Percentiles rank a stretch among this genome's conserved stretches.
phyloP scores from a whole-genome alignment of 768 basidiomycete species.

The Phaffia tasmanica region DNA sequence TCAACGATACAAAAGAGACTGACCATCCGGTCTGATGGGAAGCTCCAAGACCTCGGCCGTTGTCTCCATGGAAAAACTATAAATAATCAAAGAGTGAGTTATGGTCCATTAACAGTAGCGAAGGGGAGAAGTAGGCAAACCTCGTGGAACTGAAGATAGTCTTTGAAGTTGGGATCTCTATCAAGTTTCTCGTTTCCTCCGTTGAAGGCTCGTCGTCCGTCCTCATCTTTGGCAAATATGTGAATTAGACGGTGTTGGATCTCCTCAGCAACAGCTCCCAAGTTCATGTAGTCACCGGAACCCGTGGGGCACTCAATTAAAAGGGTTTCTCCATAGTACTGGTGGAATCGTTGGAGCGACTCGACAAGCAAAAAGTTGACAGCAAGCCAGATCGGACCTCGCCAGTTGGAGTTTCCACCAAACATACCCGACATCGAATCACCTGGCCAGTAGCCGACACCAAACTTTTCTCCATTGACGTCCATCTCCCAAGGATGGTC shows the following conservation, averaged over 20 bases:
- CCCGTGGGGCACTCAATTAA: constrained; percentile 94
- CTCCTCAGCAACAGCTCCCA: constrained; percentile 87
- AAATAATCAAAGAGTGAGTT: not conserved
- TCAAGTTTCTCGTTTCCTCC: constrained; percentile 80
- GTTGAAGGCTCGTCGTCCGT: constrained; percentile 80
- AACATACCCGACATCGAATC: constrained; percentile 97
- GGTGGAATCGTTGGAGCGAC: constrained; percentile 81
- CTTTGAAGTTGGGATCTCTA: constrained; percentile 86
- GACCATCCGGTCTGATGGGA: constrained; percentile 97
- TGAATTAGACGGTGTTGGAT: constrained; percentile 99
- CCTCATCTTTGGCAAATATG: constrained; percentile 84
- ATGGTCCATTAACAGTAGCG: not conserved
- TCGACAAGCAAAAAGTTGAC: constrained; percentile 63
- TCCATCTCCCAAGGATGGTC: constrained; percentile 90
- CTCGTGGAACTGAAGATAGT: constrained; percentile 95
- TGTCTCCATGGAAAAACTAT: constrained; percentile 91
- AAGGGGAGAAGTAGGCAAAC: constrained; percentile 41
- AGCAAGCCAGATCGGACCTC: constrained; percentile 82
- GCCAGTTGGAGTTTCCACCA: constrained; percentile 50
- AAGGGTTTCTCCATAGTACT: constrained; percentile 82
- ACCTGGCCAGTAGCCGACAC: constrained; percentile 95
- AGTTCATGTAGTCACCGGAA: constrained; percentile 94
- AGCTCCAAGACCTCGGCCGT: constrained; percentile 83
- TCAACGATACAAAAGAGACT: constrained; percentile 32
- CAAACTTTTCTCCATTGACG: constrained; percentile 81